Base-by-base conservation (phyloP, 106 monocot species). In the Apostasia ramifera region DNA sequence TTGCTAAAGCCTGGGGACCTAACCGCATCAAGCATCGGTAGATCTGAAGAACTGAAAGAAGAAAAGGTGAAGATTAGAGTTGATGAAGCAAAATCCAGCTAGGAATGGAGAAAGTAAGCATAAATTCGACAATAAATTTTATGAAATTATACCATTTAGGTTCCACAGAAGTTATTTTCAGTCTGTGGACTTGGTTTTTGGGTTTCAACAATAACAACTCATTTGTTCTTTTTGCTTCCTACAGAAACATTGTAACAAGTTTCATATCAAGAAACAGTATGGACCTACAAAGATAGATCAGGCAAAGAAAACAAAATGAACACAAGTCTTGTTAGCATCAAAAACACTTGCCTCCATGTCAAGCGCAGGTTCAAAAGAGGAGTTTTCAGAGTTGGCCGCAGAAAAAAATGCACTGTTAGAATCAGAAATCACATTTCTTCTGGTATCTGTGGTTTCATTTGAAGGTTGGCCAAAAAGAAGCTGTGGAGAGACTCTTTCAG, bases 401-500 rank as follows among this genome's bases (percentile, higher is more conserved):
- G 56, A 71, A 5, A 51, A 58, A 14, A 46, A 68, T 9, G 39
- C 44, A 43, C 68, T 73, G 9, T 11, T 51, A 65, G 40, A 53
- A 59, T 52, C 66, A n/a, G 69, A 59, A 54, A 40, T 26, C 11
- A 44, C 4, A 43, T 58, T 75, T 47, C 43, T 47, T 53, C 9
- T 70, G 59, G 11, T 5, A 55, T 68, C 59, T 55, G 41, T 52
- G 41, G 3, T 63, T 37, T 57, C 52, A 41, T 26, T 62, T 4
- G 59, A 64, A 50, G 53, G 47, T 66, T 62, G 57, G 55, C 66
- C 41, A 10, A 48, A 52, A 6, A 81, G 69, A 63, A 78, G 41
- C 57, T 78, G 51, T 12, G 78, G 68, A 43, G 71, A 2, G 53
- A 75, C 74, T 67, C 81, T 70, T 53, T 72, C 78, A 68, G 85